Base-by-base conservation (phyloP, 2,329 filamentous ascomycete genomes). In the Aspergillus puulaauensis region DNA sequence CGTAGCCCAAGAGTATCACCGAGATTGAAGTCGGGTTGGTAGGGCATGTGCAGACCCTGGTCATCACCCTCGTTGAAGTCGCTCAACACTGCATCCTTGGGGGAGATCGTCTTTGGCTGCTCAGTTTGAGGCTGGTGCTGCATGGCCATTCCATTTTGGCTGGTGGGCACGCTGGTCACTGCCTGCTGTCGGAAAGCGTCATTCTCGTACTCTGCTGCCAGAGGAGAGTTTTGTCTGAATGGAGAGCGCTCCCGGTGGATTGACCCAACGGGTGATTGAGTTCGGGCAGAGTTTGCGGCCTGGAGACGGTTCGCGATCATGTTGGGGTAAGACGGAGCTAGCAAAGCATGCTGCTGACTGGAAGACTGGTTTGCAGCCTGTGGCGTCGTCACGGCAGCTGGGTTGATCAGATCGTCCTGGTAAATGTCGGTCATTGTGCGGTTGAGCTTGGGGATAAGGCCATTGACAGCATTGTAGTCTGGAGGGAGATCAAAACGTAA, bases 391-490 rank as follows among this genome's bases (percentile, higher is more conserved):
- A 73, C 71, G 62, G 70, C 23, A 73, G 78, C 67, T 65, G 75
- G 61, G 66, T 88, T 92, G 79, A 90, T 96, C 1, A 96, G 82
- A 73, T 95, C 91, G 72, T 96, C 93, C 67, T 86, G 83, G 69
- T 90, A 93, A 50, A 91, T 83, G 69, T 96, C 91, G 17, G 91
- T 93, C 77, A 95, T 91, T 0, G 92, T 95, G 56, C 91, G 84
- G 65, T 92, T 88, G 62, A 96, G 83, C 75, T 93, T 95, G 24
- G 92, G 89, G 24, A 87, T 79, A 66, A 74, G 62, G 63, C 62
- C 58, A 63, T 68, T 71, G 55, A 71, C 57, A 63, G 68, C 74
- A 64, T 78, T 79, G 63, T 85, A 82, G 76, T 85, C 82, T 86
- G 80, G 67, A 74, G 79, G 73, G 70, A 69, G 70, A 76, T 81